Base-by-base conservation (phyloP, 805 yeast genomes). In the Nakazawaea siamensis region DNA sequence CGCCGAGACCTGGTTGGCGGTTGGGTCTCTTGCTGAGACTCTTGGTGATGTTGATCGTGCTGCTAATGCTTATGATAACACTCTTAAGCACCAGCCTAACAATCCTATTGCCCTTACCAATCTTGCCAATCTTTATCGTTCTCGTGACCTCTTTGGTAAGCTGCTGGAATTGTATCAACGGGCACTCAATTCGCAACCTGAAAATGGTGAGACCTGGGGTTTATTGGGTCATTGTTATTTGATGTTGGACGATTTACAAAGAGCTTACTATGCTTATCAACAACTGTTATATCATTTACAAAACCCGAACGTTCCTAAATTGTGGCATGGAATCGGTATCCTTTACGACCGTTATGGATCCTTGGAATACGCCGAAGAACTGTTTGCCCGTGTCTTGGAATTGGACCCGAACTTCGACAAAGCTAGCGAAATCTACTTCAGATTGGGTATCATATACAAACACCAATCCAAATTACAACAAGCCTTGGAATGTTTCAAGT, bases 311-410 rank as follows among this genome's bases (percentile, higher is more conserved):
- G 97, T 88, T 36, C 97, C 97, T 38, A 87, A 87, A 54, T 71
- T 92, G 47, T 92, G 98, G 98, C 97, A 92, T 58, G 98, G 98
- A 0, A 90, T 92, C 45, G 98, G 98, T 24, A 92, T 92, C 40
- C 68, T 92, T 41, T 92, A 92, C 57, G 98, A 92, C 58, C 69
- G 98, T 35, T 92, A 92, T 56, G 98, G 97, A 18, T 83, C 95
- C 4, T 63, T 90, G 44, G 97, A 90, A 60, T 92, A 90, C 51
- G 98, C 98, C 3, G 98, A 92, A 57, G 98, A 92, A 58, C 97
- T 98, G 4, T 90, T 92, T 62, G 94, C 94, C 27, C 77, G 95
- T 48, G 98, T 92, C 10, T 66, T 92, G 55, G 96, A 88, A 55
- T 74, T 92, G 67, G 97, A 92, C 58, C 95, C 97, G 31, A 79